A percentile compares a stretch with the other conserved stretches of the same genome.
These are phyloP conservation scores for Hawksworthiomyces lignivorus DNA, from an alignment of 2,329 filamentous ascomycete species.

Conservation along the genomic window DNA sequence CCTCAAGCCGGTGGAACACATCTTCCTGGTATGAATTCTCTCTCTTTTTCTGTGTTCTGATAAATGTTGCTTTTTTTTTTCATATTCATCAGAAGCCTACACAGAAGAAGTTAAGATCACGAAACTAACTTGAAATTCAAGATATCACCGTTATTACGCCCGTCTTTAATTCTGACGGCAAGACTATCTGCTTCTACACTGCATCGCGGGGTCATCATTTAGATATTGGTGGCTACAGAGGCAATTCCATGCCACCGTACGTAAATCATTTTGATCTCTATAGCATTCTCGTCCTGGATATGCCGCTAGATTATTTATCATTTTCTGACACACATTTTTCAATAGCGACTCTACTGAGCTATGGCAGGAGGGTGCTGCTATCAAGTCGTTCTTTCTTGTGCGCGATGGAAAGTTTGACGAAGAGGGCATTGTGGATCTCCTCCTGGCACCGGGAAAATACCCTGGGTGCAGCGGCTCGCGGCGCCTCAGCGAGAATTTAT, in stretches of 20 bases:
- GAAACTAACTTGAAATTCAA: not conserved
- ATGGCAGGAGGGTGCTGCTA: slow-evolving; percentile 56
- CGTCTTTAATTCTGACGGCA: slow-evolving; percentile 56
- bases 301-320: too few relatives aligned
- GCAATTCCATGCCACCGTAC: slow-evolving; percentile 79
- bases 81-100: too few relatives aligned
- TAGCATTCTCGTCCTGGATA: too few relatives aligned
- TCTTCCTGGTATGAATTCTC: slow-evolving; percentile 40
- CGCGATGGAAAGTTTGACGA: slow-evolving; percentile 73
- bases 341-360: slow-evolving; percentile 57
- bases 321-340: too few relatives aligned
- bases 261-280: too few relatives aligned
- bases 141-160: slow-evolving; percentile 77
- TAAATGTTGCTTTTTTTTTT: not conserved
- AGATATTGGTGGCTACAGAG: slow-evolving; percentile 74
- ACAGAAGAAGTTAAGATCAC: too few relatives aligned
- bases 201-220: slow-evolving; percentile 74
- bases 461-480: slow-evolving; percentile 70
- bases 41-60: not conserved
- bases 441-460: slow-evolving; percentile 67
- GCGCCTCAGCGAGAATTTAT: slow-evolving; percentile 73
- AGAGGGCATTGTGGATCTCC: slow-evolving; percentile 59
- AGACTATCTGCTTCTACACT: slow-evolving; percentile 66
- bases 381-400: slow-evolving; percentile 63
- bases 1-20: slow-evolving; percentile 79